These are phyloP conservation scores for Oryza meyeriana DNA, from an alignment of 176 grass and related monocot genomes.

Conservation along the genomic window DNA sequence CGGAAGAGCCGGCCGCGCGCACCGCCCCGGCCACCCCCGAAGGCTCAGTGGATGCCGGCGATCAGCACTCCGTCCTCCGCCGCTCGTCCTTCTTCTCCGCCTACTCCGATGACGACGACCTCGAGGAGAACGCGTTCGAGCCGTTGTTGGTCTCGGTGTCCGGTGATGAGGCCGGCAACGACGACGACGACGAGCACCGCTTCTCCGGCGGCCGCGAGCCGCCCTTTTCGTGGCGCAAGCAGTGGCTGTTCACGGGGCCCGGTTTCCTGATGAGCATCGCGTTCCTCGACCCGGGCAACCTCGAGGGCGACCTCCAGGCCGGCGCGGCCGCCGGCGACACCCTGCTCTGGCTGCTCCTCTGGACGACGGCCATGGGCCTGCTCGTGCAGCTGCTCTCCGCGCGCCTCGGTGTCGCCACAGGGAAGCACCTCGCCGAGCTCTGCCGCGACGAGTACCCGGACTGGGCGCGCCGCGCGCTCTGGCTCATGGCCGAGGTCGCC, in stretches of 20 bases:
- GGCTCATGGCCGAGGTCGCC: constrained; percentile 84
- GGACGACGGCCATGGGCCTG: constrained; percentile 73
- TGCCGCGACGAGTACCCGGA: constrained; percentile 81
- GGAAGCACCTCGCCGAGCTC: constrained; percentile 73
- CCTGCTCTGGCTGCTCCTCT: constrained; percentile 76
- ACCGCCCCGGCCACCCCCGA: background rate
- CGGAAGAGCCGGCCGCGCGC: background rate
- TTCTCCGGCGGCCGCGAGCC: constrained; percentile 11
- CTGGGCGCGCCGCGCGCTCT: constrained; percentile 58
- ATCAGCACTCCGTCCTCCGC: constrained; percentile 30
- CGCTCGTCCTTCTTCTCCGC: background rate
- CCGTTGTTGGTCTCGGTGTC: constrained; percentile 43
- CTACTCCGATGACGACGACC: constrained; percentile 10
- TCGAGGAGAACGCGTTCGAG: constrained; percentile 51
- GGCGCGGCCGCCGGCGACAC: constrained; percentile 64
- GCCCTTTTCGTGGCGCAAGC: constrained; percentile 79
- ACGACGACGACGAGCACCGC: constrained; percentile 13
- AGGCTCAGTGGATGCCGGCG: constrained; percentile 14
- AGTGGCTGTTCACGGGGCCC: constrained; percentile 77
- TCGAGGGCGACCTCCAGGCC: constrained; percentile 85
- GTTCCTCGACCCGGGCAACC: constrained; percentile 85
- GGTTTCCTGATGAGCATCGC: constrained; percentile 93
- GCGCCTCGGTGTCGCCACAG: constrained; percentile 69
- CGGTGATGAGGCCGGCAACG: background rate
- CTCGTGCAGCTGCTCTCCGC: constrained; percentile 77